These are phyloP conservation scores for Nicotiana benthamiana DNA, from an alignment of 257 asterid genomes.

Conservation along the genomic window DNA sequence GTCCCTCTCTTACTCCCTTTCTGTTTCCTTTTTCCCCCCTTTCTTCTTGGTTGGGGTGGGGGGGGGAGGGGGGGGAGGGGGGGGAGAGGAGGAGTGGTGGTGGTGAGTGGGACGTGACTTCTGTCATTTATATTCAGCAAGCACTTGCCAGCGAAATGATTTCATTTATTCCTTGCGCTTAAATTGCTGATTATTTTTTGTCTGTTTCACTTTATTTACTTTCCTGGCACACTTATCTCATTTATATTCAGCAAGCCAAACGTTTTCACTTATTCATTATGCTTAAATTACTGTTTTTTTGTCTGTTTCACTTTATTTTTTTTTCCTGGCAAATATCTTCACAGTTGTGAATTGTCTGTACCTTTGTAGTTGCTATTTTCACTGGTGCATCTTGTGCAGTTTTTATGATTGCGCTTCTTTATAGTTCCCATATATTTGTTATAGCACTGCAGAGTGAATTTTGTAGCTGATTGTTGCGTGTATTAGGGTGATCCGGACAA, in stretches of 20 bases:
- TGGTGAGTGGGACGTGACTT: no score
- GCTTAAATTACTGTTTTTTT: background rate
- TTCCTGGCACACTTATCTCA: no score
- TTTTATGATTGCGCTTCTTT: background rate
- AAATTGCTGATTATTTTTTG: no score
- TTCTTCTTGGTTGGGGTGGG: no score
- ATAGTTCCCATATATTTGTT: background rate
- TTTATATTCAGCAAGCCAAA: background rate
- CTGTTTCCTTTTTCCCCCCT: no score
- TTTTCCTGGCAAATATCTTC: background rate
- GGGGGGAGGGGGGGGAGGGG: no score
- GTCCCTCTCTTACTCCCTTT: no score
- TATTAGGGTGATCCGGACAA: slow-evolving; percentile 52
- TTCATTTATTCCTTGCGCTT: no score
- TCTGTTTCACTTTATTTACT: no score
- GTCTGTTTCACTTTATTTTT: background rate
- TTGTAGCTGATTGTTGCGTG: slow-evolving; percentile 3
- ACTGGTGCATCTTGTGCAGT: background rate
- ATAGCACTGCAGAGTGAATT: background rate
- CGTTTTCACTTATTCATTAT: background rate
- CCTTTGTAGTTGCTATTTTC: background rate
- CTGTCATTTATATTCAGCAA: no score
- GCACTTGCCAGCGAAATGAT: no score
- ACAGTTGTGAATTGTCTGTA: background rate
- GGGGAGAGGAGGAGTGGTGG: no score